Evolutionary conservation across 441 rosid genomes (phyloP).

Genomic region (Heliophila coronopifolia): DNA sequence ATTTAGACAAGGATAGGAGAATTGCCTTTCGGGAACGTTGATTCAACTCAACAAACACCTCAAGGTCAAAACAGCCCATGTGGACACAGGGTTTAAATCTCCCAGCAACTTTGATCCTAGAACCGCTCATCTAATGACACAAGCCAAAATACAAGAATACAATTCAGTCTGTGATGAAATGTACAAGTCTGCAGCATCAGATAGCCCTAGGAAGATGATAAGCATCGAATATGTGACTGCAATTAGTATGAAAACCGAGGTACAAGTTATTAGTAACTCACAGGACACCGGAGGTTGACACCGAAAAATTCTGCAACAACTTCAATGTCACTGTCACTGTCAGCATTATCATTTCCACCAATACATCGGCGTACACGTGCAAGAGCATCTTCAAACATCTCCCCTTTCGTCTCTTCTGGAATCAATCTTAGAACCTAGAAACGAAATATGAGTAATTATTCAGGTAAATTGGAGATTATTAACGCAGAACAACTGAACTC

Average conservation of each 20-base stretch:
- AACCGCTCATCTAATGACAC: constrained; percentile 77
- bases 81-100: constrained; percentile 91
- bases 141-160: constrained; percentile 1
- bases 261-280: constrained; percentile 37
- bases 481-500: constrained; percentile 2
- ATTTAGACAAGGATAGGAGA: constrained; percentile 5
- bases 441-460: constrained; percentile 10
- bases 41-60: constrained; percentile 91
- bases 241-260: constrained; percentile 8
- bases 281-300: constrained; percentile 94
- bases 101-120: constrained; percentile 95
- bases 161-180: constrained; percentile 9
- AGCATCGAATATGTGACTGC: constrained; percentile 5
- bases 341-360: constrained; percentile 69
- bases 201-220: constrained; percentile 4
- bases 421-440: constrained; percentile 73
- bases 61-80: constrained; percentile 98
- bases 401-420: constrained; percentile 83
- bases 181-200: background rate
- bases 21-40: constrained; percentile 97
- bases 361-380: constrained; percentile 84
- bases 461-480: constrained; percentile 7
- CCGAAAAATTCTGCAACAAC: constrained; percentile 84
- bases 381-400: constrained; percentile 74
- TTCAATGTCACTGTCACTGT: constrained; percentile 95